Evolutionary conservation across 192 early-diverging fungal genomes (phyloP).

Genomic region (Coemansia asiatica): DNA sequence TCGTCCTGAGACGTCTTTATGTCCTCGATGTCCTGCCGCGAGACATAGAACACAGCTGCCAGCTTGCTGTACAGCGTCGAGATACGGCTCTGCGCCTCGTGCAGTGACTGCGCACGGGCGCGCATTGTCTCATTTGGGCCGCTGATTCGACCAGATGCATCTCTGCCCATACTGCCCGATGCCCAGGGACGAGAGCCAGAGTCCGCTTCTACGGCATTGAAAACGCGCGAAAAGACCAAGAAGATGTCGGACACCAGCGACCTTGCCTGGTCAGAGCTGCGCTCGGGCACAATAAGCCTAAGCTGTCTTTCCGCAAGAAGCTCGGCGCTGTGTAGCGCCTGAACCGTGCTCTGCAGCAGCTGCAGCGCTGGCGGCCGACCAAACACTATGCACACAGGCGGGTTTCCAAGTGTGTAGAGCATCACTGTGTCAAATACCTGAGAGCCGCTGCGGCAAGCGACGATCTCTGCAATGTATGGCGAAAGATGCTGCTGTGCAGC

Average conservation of each 20-base stretch:
- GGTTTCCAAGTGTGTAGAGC: constrained; percentile 8
- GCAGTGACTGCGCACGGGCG: constrained; percentile 22
- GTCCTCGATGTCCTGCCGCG: constrained; percentile 23
- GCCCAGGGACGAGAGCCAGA: not conserved
- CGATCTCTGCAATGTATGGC: constrained; percentile 20
- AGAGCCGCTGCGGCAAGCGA: constrained; percentile 25
- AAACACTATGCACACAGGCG: constrained; percentile 27
- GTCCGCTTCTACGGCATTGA: constrained; percentile 19
- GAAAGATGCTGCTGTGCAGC: constrained; percentile 18
- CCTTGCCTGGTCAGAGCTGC: constrained; percentile 33
- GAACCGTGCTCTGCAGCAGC: constrained; percentile 18
- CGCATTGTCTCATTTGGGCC: constrained; percentile 23
- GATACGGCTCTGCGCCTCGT: constrained; percentile 28
- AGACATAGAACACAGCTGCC: constrained; percentile 26
- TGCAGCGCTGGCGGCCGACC: constrained; percentile 9
- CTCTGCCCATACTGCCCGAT: constrained; percentile 3
- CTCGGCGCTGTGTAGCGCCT: constrained; percentile 28
- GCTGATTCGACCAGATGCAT: not conserved
- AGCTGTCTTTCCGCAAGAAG: constrained; percentile 36
- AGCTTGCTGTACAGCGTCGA: constrained; percentile 16
- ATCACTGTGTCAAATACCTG: constrained; percentile 17
- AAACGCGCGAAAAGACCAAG: constrained; percentile 18
- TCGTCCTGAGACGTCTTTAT: constrained; percentile 28
- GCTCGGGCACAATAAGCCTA: constrained; percentile 32
- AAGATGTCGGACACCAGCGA: constrained; percentile 29